phyloP scores from a whole-genome alignment of 2,329 filamentous ascomycete genomes.

The Alternaria atra region DNA sequence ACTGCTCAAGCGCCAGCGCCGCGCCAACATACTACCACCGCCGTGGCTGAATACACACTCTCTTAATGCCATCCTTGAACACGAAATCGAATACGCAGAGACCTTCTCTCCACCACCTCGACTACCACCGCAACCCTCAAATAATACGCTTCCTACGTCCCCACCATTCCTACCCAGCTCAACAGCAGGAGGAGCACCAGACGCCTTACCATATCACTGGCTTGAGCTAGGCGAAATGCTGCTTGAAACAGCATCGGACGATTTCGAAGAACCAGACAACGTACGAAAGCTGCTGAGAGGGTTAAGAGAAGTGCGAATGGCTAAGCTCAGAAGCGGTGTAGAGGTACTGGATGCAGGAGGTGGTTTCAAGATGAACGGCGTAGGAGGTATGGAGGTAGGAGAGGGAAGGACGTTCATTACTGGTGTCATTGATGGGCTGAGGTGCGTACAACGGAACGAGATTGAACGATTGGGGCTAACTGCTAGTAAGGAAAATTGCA shows the following conservation, averaged over 20 bases:
- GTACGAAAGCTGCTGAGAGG: slow-evolving; percentile 81
- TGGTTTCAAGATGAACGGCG: slow-evolving; percentile 78
- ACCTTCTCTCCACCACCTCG: slow-evolving; percentile 81
- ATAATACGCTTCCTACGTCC: slow-evolving; percentile 43
- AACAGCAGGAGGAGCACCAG: slow-evolving; percentile 72
- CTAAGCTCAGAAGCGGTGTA: slow-evolving; percentile 83
- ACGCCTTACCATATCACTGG: slow-evolving; percentile 92
- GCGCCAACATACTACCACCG: slow-evolving; percentile 91
- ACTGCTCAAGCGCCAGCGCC: slow-evolving; percentile 90
- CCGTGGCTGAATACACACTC: slow-evolving; percentile 84
- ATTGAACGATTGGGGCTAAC: slow-evolving; percentile 13
- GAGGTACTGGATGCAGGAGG: slow-evolving; percentile 74
- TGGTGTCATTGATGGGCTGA: slow-evolving; percentile 85
- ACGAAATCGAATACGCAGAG: slow-evolving; percentile 77
- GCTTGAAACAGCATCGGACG: slow-evolving; percentile 83
- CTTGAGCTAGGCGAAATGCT: slow-evolving; percentile 88
- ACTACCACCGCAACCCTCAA: slow-evolving; percentile 65
- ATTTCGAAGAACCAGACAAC: slow-evolving; percentile 77
- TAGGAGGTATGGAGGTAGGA: slow-evolving; percentile 91
- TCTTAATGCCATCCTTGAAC: slow-evolving; percentile 78
- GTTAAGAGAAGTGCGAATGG: slow-evolving; percentile 84
- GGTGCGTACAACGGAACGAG: slow-evolving; percentile 48
- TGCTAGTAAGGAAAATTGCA: slow-evolving; percentile 73
- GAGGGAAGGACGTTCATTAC: slow-evolving; percentile 85
- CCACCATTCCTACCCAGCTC: slow-evolving; percentile 83